These are phyloP conservation scores for Vaccinium darrowii DNA, from an alignment of 148 eudicot species.

Conservation along the genomic window DNA sequence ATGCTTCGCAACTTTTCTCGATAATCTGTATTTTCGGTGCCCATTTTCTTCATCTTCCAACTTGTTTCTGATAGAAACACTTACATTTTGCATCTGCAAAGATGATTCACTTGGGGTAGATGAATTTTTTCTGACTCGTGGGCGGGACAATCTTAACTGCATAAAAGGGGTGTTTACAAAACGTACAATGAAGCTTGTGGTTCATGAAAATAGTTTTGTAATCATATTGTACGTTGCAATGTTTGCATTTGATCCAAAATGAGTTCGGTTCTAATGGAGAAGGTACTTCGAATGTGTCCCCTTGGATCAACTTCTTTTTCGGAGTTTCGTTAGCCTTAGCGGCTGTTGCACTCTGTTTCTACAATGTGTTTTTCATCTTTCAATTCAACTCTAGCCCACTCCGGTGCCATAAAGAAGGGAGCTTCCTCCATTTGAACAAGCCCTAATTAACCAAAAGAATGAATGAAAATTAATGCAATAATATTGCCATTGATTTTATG, in stretches of 20 bases:
- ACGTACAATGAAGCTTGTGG: slow-evolving; percentile 52
- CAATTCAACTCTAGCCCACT: not conserved
- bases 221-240: slow-evolving; percentile 55
- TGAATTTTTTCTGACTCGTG: not conserved
- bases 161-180: slow-evolving; percentile 48
- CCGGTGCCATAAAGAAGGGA: not conserved
- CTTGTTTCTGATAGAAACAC: not conserved
- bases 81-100: slow-evolving; percentile 3
- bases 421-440: not conserved
- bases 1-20: slow-evolving; percentile 43
- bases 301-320: no score
- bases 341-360: not conserved
- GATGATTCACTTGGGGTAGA: no score
- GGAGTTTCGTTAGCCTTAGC: not conserved
- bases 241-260: slow-evolving; percentile 66
- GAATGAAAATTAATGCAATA: not conserved
- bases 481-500: not conserved
- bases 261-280: slow-evolving; percentile 30
- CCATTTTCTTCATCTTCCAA: not conserved
- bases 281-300: not conserved
- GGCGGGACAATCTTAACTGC: slow-evolving; percentile 47
- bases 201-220: slow-evolving; percentile 46
- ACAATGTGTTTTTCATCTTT: not conserved
- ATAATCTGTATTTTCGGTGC: slow-evolving; percentile 26
- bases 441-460: not conserved